Base-by-base conservation (phyloP, 1,284 basidiomycete genomes). In the Termitomyces sp. region DNA sequence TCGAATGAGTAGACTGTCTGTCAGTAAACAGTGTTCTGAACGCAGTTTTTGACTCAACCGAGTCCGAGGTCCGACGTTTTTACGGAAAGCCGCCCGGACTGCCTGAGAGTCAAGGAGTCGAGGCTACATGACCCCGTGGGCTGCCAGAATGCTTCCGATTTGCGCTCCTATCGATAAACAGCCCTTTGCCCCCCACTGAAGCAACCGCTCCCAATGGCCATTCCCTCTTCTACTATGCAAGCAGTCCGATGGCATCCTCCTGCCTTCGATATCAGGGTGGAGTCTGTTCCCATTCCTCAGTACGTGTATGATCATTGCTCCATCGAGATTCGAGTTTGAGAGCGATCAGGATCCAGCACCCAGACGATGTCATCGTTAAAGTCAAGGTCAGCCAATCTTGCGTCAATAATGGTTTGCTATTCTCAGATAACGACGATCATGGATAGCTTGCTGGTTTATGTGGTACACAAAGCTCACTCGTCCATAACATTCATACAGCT, bases 361-460 rank as follows among this genome's bases (percentile, higher is more conserved):
- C 84, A 1, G 88, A 90, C 64, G 87, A 90, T 71, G 88, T 80
- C 4, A 86, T 90, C 44, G 76, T 90, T 51, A 88, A 83, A 73
- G 78, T 90, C 52, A 81, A 78, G 67, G 88, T 82, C 58, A 56
- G 72, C 53, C 21, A 49, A 24, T 13, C 17, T 43, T 51, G 10
- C 24, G 3, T 17, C 12, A 3, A 5, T n/a, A 39, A 31, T 24
- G 2, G 10, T 12, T 21, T 45, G 21, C 7, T 34, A 44, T 15
- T 28, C 5, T 24, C 4, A 31, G 31, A 52, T 26, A 17, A 44
- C 34, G n/a, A 19, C n/a, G n/a, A 30, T 28, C 24, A 19, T 8
- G 28, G 28, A 47, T 40, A 89, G 88, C 75, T 88, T 26, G 80
- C 86, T 19, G 90, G 84, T 12, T 70, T 92, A 5, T 90, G 88